These are phyloP conservation scores for Solanum hybrid DNA, from an alignment of 305 asterid genomes.

Conservation along the genomic window DNA sequence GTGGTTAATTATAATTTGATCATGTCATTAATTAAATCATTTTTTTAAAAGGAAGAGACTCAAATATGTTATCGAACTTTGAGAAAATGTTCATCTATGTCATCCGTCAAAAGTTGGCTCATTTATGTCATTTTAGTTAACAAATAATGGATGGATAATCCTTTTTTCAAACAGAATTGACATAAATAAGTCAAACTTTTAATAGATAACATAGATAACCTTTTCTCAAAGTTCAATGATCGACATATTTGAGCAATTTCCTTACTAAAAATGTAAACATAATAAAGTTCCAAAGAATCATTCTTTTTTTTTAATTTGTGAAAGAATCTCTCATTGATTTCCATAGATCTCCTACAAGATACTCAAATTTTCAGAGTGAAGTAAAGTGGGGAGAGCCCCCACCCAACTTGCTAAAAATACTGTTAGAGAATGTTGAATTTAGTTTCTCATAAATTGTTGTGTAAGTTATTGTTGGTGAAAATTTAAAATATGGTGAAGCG, in stretches of 20 bases:
- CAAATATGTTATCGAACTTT: too few species aligned
- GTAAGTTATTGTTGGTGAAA: neutral
- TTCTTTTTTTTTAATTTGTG: neutral
- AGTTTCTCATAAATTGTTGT: neutral
- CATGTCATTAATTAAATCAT: too few species aligned
- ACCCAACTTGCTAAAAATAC: neutral
- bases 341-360: neutral
- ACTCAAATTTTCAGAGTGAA: neutral
- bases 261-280: neutral
- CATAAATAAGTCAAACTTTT: neutral
- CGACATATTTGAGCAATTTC: neutral
- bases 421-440: neutral
- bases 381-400: neutral
- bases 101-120: neutral
- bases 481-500: too few species aligned
- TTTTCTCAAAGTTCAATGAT: neutral
- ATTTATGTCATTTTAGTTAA: too few species aligned
- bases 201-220: too few species aligned
- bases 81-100: neutral
- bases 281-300: neutral
- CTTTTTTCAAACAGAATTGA: too few species aligned
- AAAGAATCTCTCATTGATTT: neutral
- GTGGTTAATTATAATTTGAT: too few species aligned
- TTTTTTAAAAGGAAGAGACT: too few species aligned
- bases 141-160: neutral